A percentile compares a stretch with the other conserved stretches of the same genome.
These are phyloP conservation scores for Nematocida ironsii DNA, from an alignment of 371 early-diverging fungal genomes.

Conservation along the genomic window DNA sequence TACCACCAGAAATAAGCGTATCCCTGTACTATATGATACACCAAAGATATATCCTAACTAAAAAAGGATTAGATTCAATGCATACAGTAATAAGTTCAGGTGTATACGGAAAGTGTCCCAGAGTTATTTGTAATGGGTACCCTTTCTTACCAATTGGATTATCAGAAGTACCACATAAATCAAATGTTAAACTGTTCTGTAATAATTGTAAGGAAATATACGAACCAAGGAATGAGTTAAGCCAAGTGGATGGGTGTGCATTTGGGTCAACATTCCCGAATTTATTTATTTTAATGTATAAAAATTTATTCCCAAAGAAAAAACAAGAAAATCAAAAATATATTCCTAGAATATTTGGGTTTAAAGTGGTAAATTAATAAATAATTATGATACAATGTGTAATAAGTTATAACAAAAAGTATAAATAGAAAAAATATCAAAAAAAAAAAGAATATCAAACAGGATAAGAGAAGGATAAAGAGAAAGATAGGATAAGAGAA, in stretches of 20 bases:
- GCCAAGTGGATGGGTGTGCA: slow-evolving; percentile 83
- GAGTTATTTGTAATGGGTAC: slow-evolving; percentile 79
- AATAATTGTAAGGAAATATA: slow-evolving; percentile 81
- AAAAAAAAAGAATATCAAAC: no score
- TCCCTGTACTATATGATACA: slow-evolving; percentile 74
- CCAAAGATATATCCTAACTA: slow-evolving; percentile 72
- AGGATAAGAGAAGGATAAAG: no score
- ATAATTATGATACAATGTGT: no score
- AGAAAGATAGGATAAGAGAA: no score
- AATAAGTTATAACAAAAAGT: no score
- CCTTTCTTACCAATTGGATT: slow-evolving; percentile 79
- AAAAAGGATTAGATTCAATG: slow-evolving; percentile 72
- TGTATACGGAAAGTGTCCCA: slow-evolving; percentile 88
- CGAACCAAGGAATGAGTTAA: slow-evolving; percentile 75
- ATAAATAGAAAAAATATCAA: no score
- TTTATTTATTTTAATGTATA: slow-evolving; percentile 84
- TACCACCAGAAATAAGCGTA: slow-evolving; percentile 47
- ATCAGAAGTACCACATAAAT: slow-evolving; percentile 77
- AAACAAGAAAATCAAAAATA: slow-evolving; percentile 2
- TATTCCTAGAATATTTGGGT: slow-evolving; percentile 60
- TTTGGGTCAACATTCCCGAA: slow-evolving; percentile 94
- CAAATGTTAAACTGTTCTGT: slow-evolving; percentile 72
- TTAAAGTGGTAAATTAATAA: slow-evolving; percentile 34
- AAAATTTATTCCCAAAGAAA: slow-evolving; percentile 72
- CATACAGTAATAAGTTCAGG: slow-evolving; percentile 76